Evolutionary conservation across 805 yeast species (phyloP), one percentile per base, ranked within the genome.

Genomic region (Yamadazyma olivae): DNA sequence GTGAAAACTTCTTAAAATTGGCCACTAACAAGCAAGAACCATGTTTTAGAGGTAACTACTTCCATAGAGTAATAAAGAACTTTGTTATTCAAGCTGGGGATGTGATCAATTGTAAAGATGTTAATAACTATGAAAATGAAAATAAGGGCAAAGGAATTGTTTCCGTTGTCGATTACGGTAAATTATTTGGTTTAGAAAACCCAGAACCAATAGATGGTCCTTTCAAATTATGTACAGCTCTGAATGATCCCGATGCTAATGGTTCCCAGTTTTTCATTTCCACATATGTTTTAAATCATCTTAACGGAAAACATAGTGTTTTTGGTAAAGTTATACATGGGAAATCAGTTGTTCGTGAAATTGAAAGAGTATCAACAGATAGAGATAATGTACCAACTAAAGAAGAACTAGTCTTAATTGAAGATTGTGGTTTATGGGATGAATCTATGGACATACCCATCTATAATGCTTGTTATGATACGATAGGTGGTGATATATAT

Each of bases 21-120:
- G 71, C 8, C 33, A 46, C 4, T 44, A 46, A 1, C 38, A 40
- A 3, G 21, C 35, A 13, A 39, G 3, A 21, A 6, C 59, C 53
- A 4, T 40, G 44, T 13, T 36, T 32, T 5, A 64, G 70, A 41
- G 53, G 63, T 15, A 75, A 71, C 27, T 61, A 56, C 26, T 81
- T 85, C 54, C 83, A 81, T 47, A 64, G 86, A 37, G 75, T 81
- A 2, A 64, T 83, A 34, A 79, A 75, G 50, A 83, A 80, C 52
- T 84, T 84, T 50, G 75, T 82, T 67, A 59, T 83, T 13, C 90
- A 83, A 54, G 79, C 77, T 3, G 90, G 90, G 26, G 86, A 81
- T 50, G 50, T 73, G 2, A 58, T 1, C 55, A 65, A 45, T 17
- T 50, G 77, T 77, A 14, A 5, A 2, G 36, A 21, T 18, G 9